phyloP scores from a whole-genome alignment of 371 early-diverging fungal species.

The Mucor irregularis region DNA sequence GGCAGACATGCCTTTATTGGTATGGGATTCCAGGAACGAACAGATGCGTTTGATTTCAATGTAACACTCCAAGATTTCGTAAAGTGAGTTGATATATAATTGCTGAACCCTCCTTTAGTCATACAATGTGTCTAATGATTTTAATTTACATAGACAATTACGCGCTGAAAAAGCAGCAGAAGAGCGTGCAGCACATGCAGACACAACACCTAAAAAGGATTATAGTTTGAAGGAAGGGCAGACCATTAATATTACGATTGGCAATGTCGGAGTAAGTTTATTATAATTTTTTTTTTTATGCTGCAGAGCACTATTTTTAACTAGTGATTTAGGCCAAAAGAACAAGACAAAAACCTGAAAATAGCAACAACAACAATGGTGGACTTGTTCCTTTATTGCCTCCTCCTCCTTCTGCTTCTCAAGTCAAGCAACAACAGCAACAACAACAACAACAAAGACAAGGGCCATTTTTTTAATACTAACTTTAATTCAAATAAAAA shows the following conservation, averaged over 20 bases:
- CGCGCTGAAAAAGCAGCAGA: slow-evolving; percentile 57
- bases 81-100: slow-evolving; percentile 65
- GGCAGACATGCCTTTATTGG: slow-evolving; percentile 89
- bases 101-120: too few relatives aligned
- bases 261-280: slow-evolving; percentile 52
- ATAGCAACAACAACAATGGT: not conserved
- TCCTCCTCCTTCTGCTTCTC: slow-evolving; percentile 57
- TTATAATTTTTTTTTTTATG: not conserved
- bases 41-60: slow-evolving; percentile 91
- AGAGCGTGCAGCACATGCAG: slow-evolving; percentile 44
- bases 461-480: slow-evolving; percentile 18
- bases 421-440: slow-evolving; percentile 52
- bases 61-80: slow-evolving; percentile 86
- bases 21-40: slow-evolving; percentile 86
- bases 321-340: slow-evolving; percentile 25
- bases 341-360: slow-evolving; percentile 29
- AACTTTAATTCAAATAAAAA: not conserved
- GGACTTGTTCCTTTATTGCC: slow-evolving; percentile 48
- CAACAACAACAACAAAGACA: slow-evolving; percentile 23
- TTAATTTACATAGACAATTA: slow-evolving; percentile 48
- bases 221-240: slow-evolving; percentile 87
- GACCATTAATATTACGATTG: slow-evolving; percentile 79
- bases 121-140: too few relatives aligned
- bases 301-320: slow-evolving; percentile 7
- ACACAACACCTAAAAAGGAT: slow-evolving; percentile 67